Evolutionary conservation across 2,329 filamentous ascomycete genomes (phyloP).

Genomic region (Magnaporthales sp.): DNA sequence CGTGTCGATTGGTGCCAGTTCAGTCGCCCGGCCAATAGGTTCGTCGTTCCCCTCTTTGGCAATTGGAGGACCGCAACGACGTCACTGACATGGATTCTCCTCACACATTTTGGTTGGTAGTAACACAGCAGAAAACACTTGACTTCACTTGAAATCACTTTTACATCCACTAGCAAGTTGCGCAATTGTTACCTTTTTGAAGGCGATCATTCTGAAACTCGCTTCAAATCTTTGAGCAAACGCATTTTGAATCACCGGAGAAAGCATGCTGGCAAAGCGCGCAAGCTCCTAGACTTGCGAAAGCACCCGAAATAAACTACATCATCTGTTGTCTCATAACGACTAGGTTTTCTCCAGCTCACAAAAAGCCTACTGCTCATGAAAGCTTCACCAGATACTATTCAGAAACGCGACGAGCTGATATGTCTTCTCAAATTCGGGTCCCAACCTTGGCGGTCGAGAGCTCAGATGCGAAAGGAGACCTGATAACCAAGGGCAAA

Average conservation of each 20-base stretch:
- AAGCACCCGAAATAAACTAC: not conserved
- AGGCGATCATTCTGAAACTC: not conserved
- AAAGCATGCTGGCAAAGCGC: not conserved
- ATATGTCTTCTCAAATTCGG: not conserved
- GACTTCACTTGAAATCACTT: not conserved
- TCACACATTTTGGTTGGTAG: not conserved
- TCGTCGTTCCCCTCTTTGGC: not conserved
- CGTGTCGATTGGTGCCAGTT: not conserved
- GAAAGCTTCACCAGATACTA: not conserved
- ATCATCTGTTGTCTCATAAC: no score
- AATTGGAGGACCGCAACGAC: not conserved
- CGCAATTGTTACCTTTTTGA: not conserved
- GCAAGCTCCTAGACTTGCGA: not conserved
- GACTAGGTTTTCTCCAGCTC: no score
- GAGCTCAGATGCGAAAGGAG: not conserved
- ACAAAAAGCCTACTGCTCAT: not conserved
- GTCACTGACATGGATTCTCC: conserved; percentile 1
- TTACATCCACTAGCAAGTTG: not conserved
- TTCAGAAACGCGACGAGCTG: not conserved
- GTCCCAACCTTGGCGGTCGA: not conserved
- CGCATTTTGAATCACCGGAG: not conserved
- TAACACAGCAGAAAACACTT: not conserved
- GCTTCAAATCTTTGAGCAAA: not conserved
- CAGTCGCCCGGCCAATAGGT: not conserved
- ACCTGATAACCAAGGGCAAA: not conserved